phyloP scores from a whole-genome alignment of 352 stramenopile genomes.

The Globisporangium canariense region DNA sequence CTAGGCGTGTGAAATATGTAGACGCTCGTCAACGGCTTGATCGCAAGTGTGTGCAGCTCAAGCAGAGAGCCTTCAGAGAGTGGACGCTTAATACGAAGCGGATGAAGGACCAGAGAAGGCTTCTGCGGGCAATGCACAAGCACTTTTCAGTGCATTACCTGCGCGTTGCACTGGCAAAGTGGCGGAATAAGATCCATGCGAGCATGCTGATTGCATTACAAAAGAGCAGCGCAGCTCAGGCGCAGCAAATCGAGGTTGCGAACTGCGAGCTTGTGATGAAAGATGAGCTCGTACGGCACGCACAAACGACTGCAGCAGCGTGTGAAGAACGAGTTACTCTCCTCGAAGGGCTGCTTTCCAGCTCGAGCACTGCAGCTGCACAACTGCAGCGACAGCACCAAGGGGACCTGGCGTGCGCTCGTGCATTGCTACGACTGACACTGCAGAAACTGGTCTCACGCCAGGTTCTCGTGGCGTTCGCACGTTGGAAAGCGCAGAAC shows the following conservation, averaged over 20 bases:
- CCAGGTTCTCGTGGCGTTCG: constrained; percentile 16
- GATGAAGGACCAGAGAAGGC: neutral
- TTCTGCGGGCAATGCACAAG: neutral
- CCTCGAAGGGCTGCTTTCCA: constrained; percentile 2
- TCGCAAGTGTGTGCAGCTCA: neutral
- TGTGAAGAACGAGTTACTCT: neutral
- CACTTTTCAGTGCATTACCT: constrained; percentile 13
- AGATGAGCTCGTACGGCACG: constrained; percentile 1
- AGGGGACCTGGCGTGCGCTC: neutral
- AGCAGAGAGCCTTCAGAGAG: neutral
- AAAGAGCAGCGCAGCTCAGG: neutral
- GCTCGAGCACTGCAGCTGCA: neutral
- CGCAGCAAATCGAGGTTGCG: neutral
- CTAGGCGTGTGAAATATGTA: constrained; percentile 8
- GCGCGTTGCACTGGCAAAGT: constrained; percentile 24
- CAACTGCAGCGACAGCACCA: neutral
- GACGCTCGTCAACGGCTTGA: neutral
- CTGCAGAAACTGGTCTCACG: neutral
- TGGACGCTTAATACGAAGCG: neutral
- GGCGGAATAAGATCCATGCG: constrained; percentile 6
- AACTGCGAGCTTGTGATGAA: neutral
- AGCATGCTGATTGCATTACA: neutral
- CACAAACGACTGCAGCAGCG: constrained; percentile 2
- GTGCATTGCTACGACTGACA: neutral
- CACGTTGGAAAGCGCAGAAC: constrained; percentile 22